Base-by-base conservation (phyloP, 163 green algal species). In the Botryococcus braunii region DNA sequence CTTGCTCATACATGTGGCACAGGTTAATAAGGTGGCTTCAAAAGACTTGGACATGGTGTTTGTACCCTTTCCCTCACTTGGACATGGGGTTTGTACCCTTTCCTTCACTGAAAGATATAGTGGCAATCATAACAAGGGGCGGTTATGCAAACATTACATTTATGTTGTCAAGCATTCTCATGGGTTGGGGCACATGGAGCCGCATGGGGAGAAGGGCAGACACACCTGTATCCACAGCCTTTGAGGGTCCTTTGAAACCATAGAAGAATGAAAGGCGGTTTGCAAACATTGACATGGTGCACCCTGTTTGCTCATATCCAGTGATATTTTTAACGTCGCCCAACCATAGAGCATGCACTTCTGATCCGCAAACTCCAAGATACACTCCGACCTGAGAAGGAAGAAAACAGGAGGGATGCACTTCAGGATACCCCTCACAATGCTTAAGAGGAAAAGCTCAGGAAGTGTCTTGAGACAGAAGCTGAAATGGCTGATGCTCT, bases 211-310 rank as follows among this genome's bases (percentile, higher is more conserved):
- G 17, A 55, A 55, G 17, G 21, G 17, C 46, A 55, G 17, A 55
- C 21, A 55, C 2, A 66, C 59, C 59, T 50, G 59, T 66, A 38
- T 66, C 59, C 11, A 66, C 59, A 1, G 59, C 59, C 47, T 69
- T 69, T 31, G 63, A 69, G 46, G 63, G 63, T 11, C 63, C 63
- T 17, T 61, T 61, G 47, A 69, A 69, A 48, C 35, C 32, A 25
- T 60, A 69, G 63, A 62, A 62, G 63, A 62, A 69, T 21, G 63
- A 69, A 9, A 69, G 63, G 13, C 63, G 63, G 47, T 69, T 69
- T 32, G 63, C 63, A 62, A 46, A 52, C 63, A 69, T 69, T 34
- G 46, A 48, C 27, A 69, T 56, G n/a, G 37, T 37, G 35, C 63
- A 69, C 13, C 63, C 63, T 31, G 63, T 69, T 35, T 69, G 63